phyloP scores from a whole-genome alignment of 768 basidiomycete genomes.

The Lentinula boryana region DNA sequence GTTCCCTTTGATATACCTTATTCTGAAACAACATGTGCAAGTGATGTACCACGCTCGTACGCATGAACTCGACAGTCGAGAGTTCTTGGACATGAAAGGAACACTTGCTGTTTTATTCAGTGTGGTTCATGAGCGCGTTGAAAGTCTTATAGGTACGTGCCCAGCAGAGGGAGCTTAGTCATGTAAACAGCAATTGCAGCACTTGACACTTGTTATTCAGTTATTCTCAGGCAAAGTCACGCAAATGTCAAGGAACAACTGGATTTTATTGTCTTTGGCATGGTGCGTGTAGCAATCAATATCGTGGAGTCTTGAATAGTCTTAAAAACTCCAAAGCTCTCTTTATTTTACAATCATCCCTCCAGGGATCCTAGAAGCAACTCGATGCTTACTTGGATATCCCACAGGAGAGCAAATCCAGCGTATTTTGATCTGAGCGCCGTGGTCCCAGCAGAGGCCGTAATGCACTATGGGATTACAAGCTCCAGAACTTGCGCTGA shows the following conservation, averaged over 20 bases:
- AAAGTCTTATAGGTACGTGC: constrained; percentile 19
- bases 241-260: not conserved
- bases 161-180: too few relatives aligned
- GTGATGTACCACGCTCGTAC: constrained; percentile 23
- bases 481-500: not conserved
- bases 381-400: not conserved
- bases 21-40: constrained; percentile 26
- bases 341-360: not conserved
- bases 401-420: not conserved
- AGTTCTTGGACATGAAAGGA: constrained; percentile 18
- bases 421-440: not conserved
- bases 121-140: constrained; percentile 17
- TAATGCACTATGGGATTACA: not conserved
- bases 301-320: not conserved
- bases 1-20: constrained; percentile 27
- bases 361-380: not conserved
- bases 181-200: not conserved
- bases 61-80: constrained; percentile 19
- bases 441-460: not conserved
- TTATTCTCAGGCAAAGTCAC: not conserved
- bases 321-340: not conserved
- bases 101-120: constrained; percentile 16
- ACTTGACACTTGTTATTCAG: not conserved
- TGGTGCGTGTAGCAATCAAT: not conserved
- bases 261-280: not conserved